Evolutionary conservation across 116 monocot species (phyloP).

Genomic region (Zostera marina): DNA sequence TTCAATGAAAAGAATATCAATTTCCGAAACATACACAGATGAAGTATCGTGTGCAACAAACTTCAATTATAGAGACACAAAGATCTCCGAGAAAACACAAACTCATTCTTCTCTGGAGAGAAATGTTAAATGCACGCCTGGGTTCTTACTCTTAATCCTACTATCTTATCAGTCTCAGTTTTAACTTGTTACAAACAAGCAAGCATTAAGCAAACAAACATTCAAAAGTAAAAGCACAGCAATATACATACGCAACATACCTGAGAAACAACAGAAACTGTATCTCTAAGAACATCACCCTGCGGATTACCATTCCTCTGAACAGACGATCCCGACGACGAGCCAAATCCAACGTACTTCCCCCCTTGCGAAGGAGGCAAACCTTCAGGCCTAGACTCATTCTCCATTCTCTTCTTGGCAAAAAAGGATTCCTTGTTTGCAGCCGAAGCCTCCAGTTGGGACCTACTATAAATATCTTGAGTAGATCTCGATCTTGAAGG

Average conservation of each 20-base stretch:
- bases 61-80: too few species aligned
- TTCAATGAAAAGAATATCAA: too few species aligned
- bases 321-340: constrained; percentile 25
- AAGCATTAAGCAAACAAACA: neutral
- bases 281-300: constrained; percentile 34
- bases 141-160: too few species aligned
- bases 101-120: too few species aligned
- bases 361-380: constrained; percentile 77
- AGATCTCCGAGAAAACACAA: too few species aligned
- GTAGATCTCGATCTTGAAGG: constrained; percentile 59
- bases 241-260: constrained; percentile 44
- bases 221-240: neutral
- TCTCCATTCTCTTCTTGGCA: constrained; percentile 59
- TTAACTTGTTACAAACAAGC: neutral
- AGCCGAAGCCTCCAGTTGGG: constrained; percentile 56
- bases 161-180: too few species aligned
- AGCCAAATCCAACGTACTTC: constrained; percentile 88
- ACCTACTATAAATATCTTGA: constrained; percentile 48
- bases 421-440: constrained; percentile 68
- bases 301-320: constrained; percentile 23
- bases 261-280: constrained; percentile 70
- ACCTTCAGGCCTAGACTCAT: constrained; percentile 55
- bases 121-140: too few species aligned
- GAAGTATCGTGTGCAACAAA: too few species aligned
- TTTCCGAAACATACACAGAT: too few species aligned